Base-by-base conservation (phyloP, 1,139 yeast species). In the Taphrina flavorubra region DNA sequence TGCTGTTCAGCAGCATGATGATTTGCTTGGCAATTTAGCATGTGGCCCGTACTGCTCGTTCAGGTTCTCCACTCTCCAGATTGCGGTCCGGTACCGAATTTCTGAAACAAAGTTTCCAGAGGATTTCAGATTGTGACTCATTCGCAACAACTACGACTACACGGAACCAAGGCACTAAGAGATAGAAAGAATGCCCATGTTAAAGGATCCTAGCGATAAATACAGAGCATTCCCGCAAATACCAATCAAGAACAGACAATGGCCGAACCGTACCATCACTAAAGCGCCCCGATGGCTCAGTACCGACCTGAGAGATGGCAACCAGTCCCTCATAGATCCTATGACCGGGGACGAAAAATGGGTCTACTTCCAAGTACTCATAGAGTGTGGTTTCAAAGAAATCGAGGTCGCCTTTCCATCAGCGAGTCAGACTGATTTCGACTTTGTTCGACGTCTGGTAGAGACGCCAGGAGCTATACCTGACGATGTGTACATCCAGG, bases 351-450 rank as follows among this genome's bases (percentile, higher is more conserved):
- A 84, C 51, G 97, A 94, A 78, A 94, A 94, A 81, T 90, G 90
- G 78, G 89, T 85, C 74, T 92, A 90, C 79, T 92, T 92, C 81
- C 85, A 87, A 73, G 90, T 92, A 78, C 83, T 94, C 70, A 81
- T 92, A n/a, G 94, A 90, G 51, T 81, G 92, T 63, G 98, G 98
- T 0, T 94, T 92, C 82, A 94, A 94, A 79, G 99, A 94, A 79
- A 94, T 94, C 73, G 99, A 94, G 80, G 98, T 94, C 18, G 87
- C 97, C 0, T 94, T 94, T 81, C 98, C 99, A 14, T 87, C 96
- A 36, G 98, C 98, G 1, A 90, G 97, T 4, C 98, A 92, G 78
- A 87, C 90, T 37, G 99, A 94, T 79, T 94, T 94, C 77, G 98
- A 94, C 78, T 94, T 94, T 81, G 94, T 98, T 44, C 84, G 97